phyloP scores from a whole-genome alignment of 306 rosid species.

The Mucuna pruriens region DNA sequence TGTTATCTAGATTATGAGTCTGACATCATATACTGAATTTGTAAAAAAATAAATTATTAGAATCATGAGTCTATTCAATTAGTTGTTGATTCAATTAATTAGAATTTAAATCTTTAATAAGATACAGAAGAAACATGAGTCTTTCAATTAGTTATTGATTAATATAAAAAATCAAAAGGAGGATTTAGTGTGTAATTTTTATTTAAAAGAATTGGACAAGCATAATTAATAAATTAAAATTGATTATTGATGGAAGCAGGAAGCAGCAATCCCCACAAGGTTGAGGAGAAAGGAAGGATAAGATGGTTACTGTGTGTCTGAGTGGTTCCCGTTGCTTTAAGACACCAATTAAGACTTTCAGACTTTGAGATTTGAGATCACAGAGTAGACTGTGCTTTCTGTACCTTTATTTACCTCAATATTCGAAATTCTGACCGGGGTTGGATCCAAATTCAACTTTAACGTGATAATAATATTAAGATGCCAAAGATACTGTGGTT shows the following conservation, averaged over 20 bases:
- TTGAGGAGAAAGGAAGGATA: slow-evolving; percentile 9
- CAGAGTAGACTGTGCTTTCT: slow-evolving; percentile 41
- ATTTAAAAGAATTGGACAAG: too few relatives aligned
- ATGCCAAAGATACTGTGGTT: slow-evolving; percentile 37
- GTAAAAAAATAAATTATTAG: too few relatives aligned
- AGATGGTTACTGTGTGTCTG: slow-evolving; percentile 8
- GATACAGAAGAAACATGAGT: too few relatives aligned
- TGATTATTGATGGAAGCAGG: not conserved
- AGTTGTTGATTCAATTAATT: too few relatives aligned
- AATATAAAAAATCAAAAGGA: too few relatives aligned
- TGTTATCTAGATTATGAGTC: too few relatives aligned
- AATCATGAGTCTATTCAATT: too few relatives aligned
- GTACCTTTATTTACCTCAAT: slow-evolving; percentile 38
- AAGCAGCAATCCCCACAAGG: slow-evolving; percentile 32
- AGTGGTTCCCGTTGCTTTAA: slow-evolving; percentile 33
- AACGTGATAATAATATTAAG: slow-evolving; percentile 17
- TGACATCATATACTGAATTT: too few relatives aligned
- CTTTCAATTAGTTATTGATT: too few relatives aligned
- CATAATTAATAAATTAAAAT: not conserved
- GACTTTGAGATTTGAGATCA: slow-evolving; percentile 35
- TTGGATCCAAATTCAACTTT: slow-evolving; percentile 35
- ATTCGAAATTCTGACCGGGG: slow-evolving; percentile 3
- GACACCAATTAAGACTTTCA: slow-evolving; percentile 19
- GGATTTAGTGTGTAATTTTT: too few relatives aligned
- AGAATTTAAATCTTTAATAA: too few relatives aligned